Percentiles rank a stretch among this genome's conserved stretches.
Conservation (phyloP, 768 basidiomycete genomes). For the Lactifluus rugatus region DNA sequence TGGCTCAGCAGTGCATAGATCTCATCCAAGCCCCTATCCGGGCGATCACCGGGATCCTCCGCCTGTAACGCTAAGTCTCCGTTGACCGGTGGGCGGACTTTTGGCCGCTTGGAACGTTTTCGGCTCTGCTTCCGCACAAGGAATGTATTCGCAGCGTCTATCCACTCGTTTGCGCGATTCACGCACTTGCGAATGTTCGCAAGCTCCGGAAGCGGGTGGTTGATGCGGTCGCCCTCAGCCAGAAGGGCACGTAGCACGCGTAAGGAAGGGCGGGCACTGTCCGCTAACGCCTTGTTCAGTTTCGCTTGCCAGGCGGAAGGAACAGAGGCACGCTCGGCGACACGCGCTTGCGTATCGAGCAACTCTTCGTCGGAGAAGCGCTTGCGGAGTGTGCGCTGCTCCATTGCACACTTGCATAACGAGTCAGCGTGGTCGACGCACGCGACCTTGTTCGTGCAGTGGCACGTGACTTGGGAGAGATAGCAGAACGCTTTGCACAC, state of each 20-base stretch:
- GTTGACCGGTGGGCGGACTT: constrained; percentile 34
- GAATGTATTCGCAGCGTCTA: constrained; percentile 75
- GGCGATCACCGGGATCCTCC: constrained; percentile 53
- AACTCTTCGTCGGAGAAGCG: constrained; percentile 77
- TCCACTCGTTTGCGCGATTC: constrained; percentile 72
- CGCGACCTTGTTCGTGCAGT: constrained; percentile 65
- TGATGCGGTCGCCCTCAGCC: constrained; percentile 83
- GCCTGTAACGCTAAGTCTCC: constrained; percentile 31
- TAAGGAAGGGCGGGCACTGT: constrained; percentile 62
- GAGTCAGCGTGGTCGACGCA: constrained; percentile 79
- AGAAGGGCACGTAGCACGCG: constrained; percentile 74
- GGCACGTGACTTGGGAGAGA: constrained; percentile 82
- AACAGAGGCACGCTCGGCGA: constrained; percentile 60
- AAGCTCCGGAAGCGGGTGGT: constrained; percentile 62
- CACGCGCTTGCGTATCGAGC: constrained; percentile 50
- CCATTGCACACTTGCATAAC: constrained; percentile 57
- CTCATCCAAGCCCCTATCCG: constrained; percentile 62
- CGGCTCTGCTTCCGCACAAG: constrained; percentile 70
- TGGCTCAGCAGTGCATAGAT: constrained; percentile 60
- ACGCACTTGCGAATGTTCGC: constrained; percentile 69
- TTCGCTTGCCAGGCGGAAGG: constrained; percentile 71
- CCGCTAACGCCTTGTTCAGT: constrained; percentile 53
- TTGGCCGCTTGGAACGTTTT: constrained; percentile 59
- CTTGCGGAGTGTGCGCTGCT: constrained; percentile 57
- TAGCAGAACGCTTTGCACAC: constrained; percentile 94